Conservation (phyloP, 2,329 filamentous ascomycete genomes). For the Parascedosporium putredinis region DNA sequence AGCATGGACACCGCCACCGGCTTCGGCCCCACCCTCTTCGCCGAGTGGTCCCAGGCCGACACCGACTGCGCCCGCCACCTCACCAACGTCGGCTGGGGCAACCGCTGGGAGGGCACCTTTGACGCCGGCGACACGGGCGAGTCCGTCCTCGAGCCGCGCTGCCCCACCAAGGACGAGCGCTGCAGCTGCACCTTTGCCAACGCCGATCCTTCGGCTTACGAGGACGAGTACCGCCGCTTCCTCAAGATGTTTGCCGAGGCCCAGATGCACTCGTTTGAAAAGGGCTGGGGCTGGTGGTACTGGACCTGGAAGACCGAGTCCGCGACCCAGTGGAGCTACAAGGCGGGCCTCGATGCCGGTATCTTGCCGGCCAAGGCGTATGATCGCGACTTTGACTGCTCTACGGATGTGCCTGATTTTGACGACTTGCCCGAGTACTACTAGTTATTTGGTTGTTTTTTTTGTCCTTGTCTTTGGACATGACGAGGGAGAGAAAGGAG, state of each 20-base stretch:
- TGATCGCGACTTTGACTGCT: conserved; percentile 38
- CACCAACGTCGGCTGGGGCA: conserved; percentile 61
- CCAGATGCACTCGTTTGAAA: conserved; percentile 66
- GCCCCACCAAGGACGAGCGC: conserved; percentile 37
- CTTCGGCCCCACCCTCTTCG: conserved; percentile 65
- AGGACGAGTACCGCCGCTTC: conserved; percentile 54
- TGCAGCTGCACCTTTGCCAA: conserved; percentile 57
- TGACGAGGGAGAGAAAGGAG: too few relatives aligned
- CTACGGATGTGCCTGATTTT: conserved; percentile 18
- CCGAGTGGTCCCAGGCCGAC: conserved; percentile 70
- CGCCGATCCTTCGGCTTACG: conserved; percentile 42
- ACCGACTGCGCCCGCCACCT: conserved; percentile 50
- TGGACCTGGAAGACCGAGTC: conserved; percentile 72
- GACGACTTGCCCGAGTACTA: conserved; percentile 14
- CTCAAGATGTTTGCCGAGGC: conserved; percentile 62
- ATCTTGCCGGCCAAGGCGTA: conserved; percentile 52
- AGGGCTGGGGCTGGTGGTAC: conserved; percentile 70
- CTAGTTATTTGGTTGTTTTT: too few relatives aligned
- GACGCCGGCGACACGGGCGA: conserved; percentile 54
- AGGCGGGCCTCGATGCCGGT: conserved; percentile 46
- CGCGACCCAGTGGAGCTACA: conserved; percentile 66
- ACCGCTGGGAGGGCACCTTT: conserved; percentile 62
- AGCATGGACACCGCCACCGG: conserved; percentile 34
- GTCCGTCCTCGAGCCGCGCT: conserved; percentile 46
- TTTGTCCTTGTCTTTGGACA: too few relatives aligned